Evolutionary conservation across 768 basidiomycete genomes (phyloP).

Genomic region (Coprinellus micaceus): DNA sequence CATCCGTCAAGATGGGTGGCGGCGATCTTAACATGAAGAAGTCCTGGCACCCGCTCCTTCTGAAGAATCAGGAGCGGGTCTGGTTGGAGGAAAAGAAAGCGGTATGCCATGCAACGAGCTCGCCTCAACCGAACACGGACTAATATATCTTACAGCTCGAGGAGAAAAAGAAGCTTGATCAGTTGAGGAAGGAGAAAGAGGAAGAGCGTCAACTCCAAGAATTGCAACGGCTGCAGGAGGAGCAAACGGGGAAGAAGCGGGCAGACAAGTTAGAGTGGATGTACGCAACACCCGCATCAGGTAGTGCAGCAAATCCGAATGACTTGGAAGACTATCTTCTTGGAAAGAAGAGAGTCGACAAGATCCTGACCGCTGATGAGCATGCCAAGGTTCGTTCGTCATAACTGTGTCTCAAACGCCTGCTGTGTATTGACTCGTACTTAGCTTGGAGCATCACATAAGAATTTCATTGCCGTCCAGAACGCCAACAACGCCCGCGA

Average conservation of each 20-base stretch:
- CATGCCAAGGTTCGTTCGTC: conserved; percentile 65
- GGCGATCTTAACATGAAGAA: conserved; percentile 99
- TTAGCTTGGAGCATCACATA: conserved; percentile 81
- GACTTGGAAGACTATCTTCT: conserved; percentile 95
- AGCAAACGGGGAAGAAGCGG: conserved; percentile 91
- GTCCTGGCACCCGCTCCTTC: conserved; percentile 97
- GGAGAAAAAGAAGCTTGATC: conserved; percentile 97
- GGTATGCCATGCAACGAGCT: conserved; percentile 49
- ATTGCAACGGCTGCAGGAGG: conserved; percentile 91
- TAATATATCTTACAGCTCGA: conserved; percentile 69
- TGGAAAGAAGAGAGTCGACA: conserved; percentile 97
- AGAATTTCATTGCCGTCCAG: conserved; percentile 91
- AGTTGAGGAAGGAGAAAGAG: conserved; percentile 95
- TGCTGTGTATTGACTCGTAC: not conserved
- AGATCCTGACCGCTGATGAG: conserved; percentile 88
- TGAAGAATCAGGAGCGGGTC: conserved; percentile 98
- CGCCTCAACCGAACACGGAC: no score
- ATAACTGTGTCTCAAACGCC: conserved; percentile 11
- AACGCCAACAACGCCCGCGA: conserved; percentile 91
- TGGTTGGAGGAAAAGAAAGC: conserved; percentile 99
- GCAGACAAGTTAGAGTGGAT: conserved; percentile 98
- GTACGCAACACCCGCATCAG: conserved; percentile 96
- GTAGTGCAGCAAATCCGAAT: conserved; percentile 80
- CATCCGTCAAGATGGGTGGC: conserved; percentile 83
- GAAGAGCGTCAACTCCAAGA: conserved; percentile 97